Evolutionary conservation across 306 rosid species (phyloP).

Genomic region (Alnus glutinosa): DNA sequence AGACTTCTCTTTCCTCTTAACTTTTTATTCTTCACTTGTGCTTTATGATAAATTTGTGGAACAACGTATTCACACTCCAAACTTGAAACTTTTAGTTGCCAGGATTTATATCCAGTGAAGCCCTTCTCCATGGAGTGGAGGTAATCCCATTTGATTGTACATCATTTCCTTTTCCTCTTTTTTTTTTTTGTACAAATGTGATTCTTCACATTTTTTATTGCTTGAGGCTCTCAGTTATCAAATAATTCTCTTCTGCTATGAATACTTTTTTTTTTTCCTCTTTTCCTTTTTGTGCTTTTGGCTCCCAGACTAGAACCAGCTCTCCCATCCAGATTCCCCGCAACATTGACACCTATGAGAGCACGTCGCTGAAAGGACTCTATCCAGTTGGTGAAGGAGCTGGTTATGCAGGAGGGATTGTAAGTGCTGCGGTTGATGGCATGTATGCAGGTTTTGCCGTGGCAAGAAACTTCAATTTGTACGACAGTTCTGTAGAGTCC

Average conservation of each 20-base stretch:
- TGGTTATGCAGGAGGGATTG: slow-evolving; percentile 97
- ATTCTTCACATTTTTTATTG: not conserved
- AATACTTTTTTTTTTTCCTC: not conserved
- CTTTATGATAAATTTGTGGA: slow-evolving; percentile 11
- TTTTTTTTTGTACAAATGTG: not conserved
- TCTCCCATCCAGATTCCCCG: slow-evolving; percentile 91
- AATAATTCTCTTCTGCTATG: not conserved
- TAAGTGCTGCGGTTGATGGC: slow-evolving; percentile 97
- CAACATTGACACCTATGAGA: slow-evolving; percentile 60
- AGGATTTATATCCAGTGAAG: slow-evolving; percentile 81
- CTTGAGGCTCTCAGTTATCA: not conserved
- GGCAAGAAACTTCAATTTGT: slow-evolving; percentile 58
- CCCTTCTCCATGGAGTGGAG: slow-evolving; percentile 99
- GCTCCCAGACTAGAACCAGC: slow-evolving; percentile 88
- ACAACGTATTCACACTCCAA: slow-evolving; percentile 11
- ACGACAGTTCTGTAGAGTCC: slow-evolving; percentile 61
- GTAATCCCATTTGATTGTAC: slow-evolving; percentile 35
- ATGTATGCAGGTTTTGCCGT: slow-evolving; percentile 86
- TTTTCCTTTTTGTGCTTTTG: too few relatives aligned
- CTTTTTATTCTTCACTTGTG: slow-evolving; percentile 5
- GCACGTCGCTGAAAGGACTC: slow-evolving; percentile 77
- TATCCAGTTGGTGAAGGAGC: slow-evolving; percentile 99
- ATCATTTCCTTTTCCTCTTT: not conserved
- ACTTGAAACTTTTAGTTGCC: slow-evolving; percentile 67
- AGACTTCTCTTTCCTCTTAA: slow-evolving; percentile 16